A percentile compares a stretch with the other conserved stretches of the same genome.
phyloP scores from a whole-genome alignment of 768 basidiomycete species.

The Clavaria fumosa region DNA sequence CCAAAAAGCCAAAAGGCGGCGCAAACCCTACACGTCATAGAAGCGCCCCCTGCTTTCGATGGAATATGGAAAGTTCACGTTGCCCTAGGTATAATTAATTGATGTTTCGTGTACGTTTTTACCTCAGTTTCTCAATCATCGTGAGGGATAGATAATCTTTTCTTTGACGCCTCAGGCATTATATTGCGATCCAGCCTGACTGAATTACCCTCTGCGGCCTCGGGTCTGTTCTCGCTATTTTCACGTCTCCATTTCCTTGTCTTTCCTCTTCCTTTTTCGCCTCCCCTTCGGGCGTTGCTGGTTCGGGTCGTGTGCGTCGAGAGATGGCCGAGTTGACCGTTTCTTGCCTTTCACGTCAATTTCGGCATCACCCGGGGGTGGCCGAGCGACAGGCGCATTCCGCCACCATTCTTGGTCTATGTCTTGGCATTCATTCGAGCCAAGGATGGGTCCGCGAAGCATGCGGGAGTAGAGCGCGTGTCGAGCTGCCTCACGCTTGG shows the following conservation, averaged over 20 bases:
- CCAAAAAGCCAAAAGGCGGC: too few relatives aligned
- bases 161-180: too few relatives aligned
- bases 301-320: not conserved
- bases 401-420: not conserved
- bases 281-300: not conserved
- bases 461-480: constrained; percentile 66
- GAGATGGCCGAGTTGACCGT: not conserved
- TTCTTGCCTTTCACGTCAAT: not conserved
- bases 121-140: too few relatives aligned
- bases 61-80: too few relatives aligned
- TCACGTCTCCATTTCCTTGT: constrained; percentile 5
- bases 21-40: too few relatives aligned
- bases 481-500: constrained; percentile 69
- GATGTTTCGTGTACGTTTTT: too few relatives aligned
- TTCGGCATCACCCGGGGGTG: not conserved
- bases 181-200: too few relatives aligned
- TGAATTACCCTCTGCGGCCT: not conserved
- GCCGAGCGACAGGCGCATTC: too few relatives aligned
- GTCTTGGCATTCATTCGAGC: not conserved
- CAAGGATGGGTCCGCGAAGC: constrained; percentile 60
- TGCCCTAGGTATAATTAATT: too few relatives aligned
- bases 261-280: constrained; percentile 4
- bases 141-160: too few relatives aligned
- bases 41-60: too few relatives aligned
- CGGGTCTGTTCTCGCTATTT: not conserved